Evolutionary conservation across 441 rosid species (phyloP), one percentile per base, ranked within the genome.

Genomic region (Metrosideros polymorpha): DNA sequence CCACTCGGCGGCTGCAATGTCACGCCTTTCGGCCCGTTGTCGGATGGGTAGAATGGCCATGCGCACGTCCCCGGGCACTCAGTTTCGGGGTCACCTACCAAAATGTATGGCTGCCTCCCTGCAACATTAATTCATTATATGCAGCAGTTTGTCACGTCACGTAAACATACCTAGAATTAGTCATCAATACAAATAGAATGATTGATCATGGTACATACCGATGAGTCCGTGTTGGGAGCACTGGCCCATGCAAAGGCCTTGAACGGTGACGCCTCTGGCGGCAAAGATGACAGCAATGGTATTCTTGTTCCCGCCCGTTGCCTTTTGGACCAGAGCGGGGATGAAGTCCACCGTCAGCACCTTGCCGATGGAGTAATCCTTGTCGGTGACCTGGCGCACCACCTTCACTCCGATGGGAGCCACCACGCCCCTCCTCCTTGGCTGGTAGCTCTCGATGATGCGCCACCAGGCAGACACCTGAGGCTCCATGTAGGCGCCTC

Each of bases 31-130:
- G 94, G 95, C 61, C 92, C 94, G 6, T 35, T 42, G 19, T 89
- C 89, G 1, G 93, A 77, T 76, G 22, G 87, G 84, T 88, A 89
- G 90, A 95, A 95, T 6, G 98, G 98, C 95, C 96, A 94, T 0
- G 92, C 95, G 76, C 98, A 95, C 19, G 86, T 85, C 42, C 92
- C 95, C 0, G 97, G 98, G 88, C 98, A 95, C 86, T 92, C 91
- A 3, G 50, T 82, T 88, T 91, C 93, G 51, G 97, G 95, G 84
- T 95, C 85, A 49, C 97, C 96, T 7, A 93, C 94, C 75, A 93
- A 24, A 19, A 95, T 85, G 89, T 89, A 94, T 15, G 94, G 92
- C 66, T 89, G 88, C 8, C 84, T 76, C 10, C 87, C 52, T 76
- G n/a, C 49, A 6, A 8, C 27, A 35, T 83, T 22, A 66, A 39